Base-by-base conservation (phyloP, 352 stramenopile genomes). In the Globisporangium paroecandrum region DNA sequence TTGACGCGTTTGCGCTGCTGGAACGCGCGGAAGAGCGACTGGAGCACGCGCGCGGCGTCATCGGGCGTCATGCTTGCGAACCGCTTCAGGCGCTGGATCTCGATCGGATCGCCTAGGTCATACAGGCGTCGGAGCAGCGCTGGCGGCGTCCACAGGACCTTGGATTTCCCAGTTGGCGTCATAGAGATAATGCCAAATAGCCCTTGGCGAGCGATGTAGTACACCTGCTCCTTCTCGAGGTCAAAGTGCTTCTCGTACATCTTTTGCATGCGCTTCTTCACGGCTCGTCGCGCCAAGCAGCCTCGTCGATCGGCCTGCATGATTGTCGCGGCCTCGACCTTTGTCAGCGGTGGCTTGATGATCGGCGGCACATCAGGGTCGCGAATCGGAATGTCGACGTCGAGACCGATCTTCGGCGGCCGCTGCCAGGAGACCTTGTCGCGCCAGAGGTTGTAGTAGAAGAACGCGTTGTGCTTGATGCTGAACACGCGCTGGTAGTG, bases 201-300 rank as follows among this genome's bases (percentile, higher is more conserved):
- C 25, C 51, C 24, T 3, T 58, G 59, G 13, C 77, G 68, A 4
- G 70, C 69, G 43, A 81, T 68, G 66, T 94, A 83, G 60, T 84
- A 94, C 5, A 87, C 72, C 4, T 68, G 67, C 47, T 85, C 81
- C 10, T 78, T 85, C 55, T 87, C 68, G 22, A 85, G 34, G 60
- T 92, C 79, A 20, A 86, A 86, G 41, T 90, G 85, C 63, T 91
- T 91, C 60, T 91, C 83, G 66, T 89, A 94, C 58, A 71, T 75
- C 7, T 25, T 57, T 1, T 64, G 46, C 8, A 91, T 64, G 7
- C 66, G 58, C 27, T 66, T 66, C 58, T 74, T 71, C 36, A 71
- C 76, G 8, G 77, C 36, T 8, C 69, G 65, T 20, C 77, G 77
- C 15, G 74, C 76, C 20, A 76, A 51, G 41, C 66, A 66, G 0